phyloP scores from a whole-genome alignment of 768 basidiomycete genomes.

The Neoboletus magnificus region DNA sequence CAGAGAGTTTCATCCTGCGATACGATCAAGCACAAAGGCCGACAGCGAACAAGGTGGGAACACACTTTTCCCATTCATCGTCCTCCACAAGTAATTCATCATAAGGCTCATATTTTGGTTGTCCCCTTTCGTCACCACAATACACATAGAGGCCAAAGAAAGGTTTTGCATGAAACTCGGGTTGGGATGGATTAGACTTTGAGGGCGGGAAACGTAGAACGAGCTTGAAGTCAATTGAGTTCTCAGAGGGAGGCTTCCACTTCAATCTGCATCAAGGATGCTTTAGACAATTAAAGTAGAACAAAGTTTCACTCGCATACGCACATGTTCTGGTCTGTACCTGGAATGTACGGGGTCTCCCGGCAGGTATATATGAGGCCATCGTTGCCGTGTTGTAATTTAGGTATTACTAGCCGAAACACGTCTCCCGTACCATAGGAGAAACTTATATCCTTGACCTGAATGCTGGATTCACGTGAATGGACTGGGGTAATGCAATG shows the following conservation, averaged over 20 bases:
- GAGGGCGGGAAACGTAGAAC: slow-evolving; percentile 87
- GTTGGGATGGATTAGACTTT: slow-evolving; percentile 47
- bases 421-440: slow-evolving; percentile 89
- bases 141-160: slow-evolving; percentile 81
- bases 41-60: slow-evolving; percentile 11
- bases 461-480: slow-evolving; percentile 52
- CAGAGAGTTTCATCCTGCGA: slow-evolving; percentile 73
- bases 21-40: slow-evolving; percentile 1
- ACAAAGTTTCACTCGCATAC: slow-evolving; percentile 56
- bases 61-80: slow-evolving; percentile 91
- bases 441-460: slow-evolving; percentile 81
- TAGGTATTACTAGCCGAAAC: slow-evolving; percentile 78
- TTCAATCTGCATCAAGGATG: slow-evolving; percentile 61
- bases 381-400: slow-evolving; percentile 87
- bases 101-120: slow-evolving; percentile 71
- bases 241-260: slow-evolving; percentile 98
- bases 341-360: slow-evolving; percentile 71
- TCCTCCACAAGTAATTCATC: slow-evolving; percentile 85
- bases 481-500: neutral
- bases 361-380: slow-evolving; percentile 96
- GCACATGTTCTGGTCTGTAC: slow-evolving; percentile 89
- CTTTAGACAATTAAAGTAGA: neutral
- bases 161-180: slow-evolving; percentile 85
- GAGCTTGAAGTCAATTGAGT: slow-evolving; percentile 97
- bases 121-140: slow-evolving; percentile 61